Base-by-base conservation (phyloP, 2,329 filamentous ascomycete species). In the Venturia nashicola region DNA sequence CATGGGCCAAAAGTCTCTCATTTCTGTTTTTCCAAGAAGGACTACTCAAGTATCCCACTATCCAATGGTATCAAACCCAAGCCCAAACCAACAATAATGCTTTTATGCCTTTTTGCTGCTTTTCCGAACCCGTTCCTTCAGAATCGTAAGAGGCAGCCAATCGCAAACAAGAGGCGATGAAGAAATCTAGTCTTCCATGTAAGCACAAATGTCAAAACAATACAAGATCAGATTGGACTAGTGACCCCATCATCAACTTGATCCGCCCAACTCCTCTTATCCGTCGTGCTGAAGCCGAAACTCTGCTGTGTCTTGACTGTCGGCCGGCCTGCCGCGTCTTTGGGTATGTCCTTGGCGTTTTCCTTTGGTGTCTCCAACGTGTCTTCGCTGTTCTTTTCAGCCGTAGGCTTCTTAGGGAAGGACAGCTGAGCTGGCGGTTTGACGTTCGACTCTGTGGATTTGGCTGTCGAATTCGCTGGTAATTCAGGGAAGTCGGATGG, bases 401-500 rank as follows among this genome's bases (percentile, higher is more conserved):
- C 23, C 4, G 48, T 61, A 7, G 40, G 23, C 32, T 61, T 61
- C 36, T 34, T 36, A 18, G 63, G 63, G 44, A 64, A 64, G 18
- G 46, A 42, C 40, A 64, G 54, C 9, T 43, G 71, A 2, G 62
- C 65, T 20, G 65, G 65, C 3, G 42, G n/a, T 55, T 54, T 57
- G 5, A 59, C 64, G 8, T 27, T 36, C 14, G 51, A 7, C 16
- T 66, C 64, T n/a, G 64, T 27, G 5, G 66, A 54, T 2, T 64
- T 48, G 7, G 62, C 57, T 18, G 67, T 59, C 14, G 68, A 43
- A 1, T 68, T 60, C 12, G 69, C 64, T 12, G 77, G 76, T 18
- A 81, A 68, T 12, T 76, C 75, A 5, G 79, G 79, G 66, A 81
- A 81, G 59, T 81, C 78, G 34, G 76, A 71, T 20, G 72, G 67